Conservation (phyloP, 129 eudicot genomes). For the Flaveria ramosissima region DNA sequence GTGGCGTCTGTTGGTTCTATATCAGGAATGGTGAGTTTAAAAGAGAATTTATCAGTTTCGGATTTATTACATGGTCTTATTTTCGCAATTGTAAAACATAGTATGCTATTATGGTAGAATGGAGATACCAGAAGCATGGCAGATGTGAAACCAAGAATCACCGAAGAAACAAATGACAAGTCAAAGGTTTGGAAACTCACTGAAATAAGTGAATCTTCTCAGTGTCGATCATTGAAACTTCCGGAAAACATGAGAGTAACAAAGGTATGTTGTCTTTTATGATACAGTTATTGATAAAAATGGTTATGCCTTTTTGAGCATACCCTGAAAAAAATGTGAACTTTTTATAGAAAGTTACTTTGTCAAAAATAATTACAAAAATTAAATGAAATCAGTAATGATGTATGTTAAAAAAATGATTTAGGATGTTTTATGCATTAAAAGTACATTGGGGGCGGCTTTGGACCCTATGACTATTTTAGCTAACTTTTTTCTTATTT, state of each 20-base stretch:
- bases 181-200: conserved; percentile 39
- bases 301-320: neutral
- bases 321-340: neutral
- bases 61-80: neutral
- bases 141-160: conserved; percentile 40
- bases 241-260: conserved; percentile 48
- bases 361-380: neutral
- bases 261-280: conserved; percentile 30
- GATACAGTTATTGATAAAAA: neutral
- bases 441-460: neutral
- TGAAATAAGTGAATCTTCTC: conserved; percentile 52
- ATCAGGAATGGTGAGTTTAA: conserved; percentile 63
- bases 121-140: conserved; percentile 40
- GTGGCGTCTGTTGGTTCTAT: conserved; percentile 55
- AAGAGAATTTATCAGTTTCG: neutral
- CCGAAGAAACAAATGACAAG: conserved; percentile 33
- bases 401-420: neutral
- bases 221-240: conserved; percentile 53
- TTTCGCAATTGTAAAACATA: neutral
- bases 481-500: neutral
- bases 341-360: neutral
- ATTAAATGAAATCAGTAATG: neutral
- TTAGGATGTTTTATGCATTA: neutral
- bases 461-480: neutral
- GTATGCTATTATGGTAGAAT: conserved; percentile 27